Evolutionary conservation across 2,329 filamentous ascomycete species (phyloP), one percentile per base, ranked within the genome.

Genomic region (Chaetomium globosum): DNA sequence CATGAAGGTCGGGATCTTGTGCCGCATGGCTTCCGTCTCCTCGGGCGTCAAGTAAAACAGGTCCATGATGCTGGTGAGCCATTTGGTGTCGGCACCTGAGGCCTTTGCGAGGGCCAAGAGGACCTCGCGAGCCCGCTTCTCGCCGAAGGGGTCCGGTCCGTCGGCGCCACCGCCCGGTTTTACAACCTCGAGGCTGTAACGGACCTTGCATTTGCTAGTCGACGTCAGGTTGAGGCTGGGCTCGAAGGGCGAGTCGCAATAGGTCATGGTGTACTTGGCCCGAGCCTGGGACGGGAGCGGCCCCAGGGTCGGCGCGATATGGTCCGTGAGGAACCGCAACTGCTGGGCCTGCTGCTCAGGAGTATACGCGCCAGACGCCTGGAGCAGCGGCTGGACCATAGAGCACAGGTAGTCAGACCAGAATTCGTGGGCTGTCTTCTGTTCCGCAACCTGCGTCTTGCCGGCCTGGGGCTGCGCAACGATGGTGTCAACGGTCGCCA

Each of bases 211-310:
- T 43, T 63, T 63, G 61, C 23, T 23, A 21, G 43, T 36, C n/a
- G 53, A 52, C 3, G 61, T 63, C 43, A 63, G 43, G 61, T 63
- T 63, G 30, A 63, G 61, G 39, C 61, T 63, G 53, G 61, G 61
- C 46, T 63, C 61, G 13, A 58, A 57, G 30, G 61, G 61, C 4
- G 61, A 49, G 52, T 63, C 54, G 53, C 43, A 46, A 23, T 63
- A 52, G 19, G 52, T 52, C 61, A 23, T 28, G 21, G 46, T 63
- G 54, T 63, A 58, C 21, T 26, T 21, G 53, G 43, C 43, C 16
- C 51, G 61, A 6, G 61, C 53, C 53, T 63, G 53, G 5, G 61
- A 52, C 7, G 54, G 61, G 30, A 57, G 43, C 39, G 61, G 61
- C 30, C 61, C 53, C 21, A 63, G 61, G 9, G 28, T 63, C n/a